phyloP scores from a whole-genome alignment of 1,284 basidiomycete genomes.

The Ceratobasidium sp. region DNA sequence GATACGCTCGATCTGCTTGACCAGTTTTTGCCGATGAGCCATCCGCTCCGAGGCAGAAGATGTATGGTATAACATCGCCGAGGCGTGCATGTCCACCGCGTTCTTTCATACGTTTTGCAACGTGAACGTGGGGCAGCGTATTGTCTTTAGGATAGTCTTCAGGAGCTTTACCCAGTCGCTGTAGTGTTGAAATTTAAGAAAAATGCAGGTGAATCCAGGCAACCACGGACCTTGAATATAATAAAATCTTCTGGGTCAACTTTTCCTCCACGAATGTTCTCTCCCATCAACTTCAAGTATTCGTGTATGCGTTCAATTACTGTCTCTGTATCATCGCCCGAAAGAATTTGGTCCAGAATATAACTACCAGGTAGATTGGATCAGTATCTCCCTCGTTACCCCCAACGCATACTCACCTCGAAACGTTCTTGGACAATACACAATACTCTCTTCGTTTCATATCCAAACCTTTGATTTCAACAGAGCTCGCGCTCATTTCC shows the following conservation, averaged over 20 bases:
- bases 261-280: constrained; percentile 78
- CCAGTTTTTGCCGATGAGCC: constrained; percentile 76
- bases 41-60: constrained; percentile 86
- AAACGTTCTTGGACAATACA: constrained; percentile 88
- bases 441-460: constrained; percentile 99
- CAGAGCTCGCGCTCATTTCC: constrained; percentile 74
- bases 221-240: constrained; percentile 77
- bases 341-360: constrained; percentile 89
- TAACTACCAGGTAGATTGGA: constrained; percentile 64
- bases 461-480: constrained; percentile 96
- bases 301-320: constrained; percentile 95
- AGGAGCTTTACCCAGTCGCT: constrained; percentile 93
- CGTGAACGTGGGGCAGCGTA: constrained; percentile 95
- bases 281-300: constrained; percentile 78
- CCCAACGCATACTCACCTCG: constrained; percentile 67
- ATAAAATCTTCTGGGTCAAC: constrained; percentile 92
- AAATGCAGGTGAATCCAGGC: background rate
- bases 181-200: constrained; percentile 4
- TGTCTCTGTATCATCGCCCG: constrained; percentile 87
- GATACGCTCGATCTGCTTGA: constrained; percentile 90
- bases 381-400: background rate
- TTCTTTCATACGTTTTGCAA: constrained; percentile 90
- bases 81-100: constrained; percentile 80
- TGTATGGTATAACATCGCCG: constrained; percentile 95
- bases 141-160: constrained; percentile 97